These are phyloP conservation scores for Candida namnaoensis DNA, from an alignment of 805 yeast species.

Conservation along the genomic window DNA sequence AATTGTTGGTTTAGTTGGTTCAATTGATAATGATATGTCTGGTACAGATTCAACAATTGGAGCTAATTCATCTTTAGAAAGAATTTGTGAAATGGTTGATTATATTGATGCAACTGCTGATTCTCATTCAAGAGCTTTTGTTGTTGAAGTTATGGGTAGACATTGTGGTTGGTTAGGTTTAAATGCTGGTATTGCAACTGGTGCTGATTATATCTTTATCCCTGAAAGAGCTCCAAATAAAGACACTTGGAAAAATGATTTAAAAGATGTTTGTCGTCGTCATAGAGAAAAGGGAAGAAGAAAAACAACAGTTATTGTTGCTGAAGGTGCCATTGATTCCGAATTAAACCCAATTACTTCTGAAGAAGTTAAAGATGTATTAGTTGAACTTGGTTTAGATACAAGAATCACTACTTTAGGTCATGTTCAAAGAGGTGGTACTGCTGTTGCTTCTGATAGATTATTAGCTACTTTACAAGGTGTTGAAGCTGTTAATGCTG, in stretches of 20 bases:
- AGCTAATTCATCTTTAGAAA: conserved; percentile 67
- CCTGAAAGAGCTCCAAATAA: conserved; percentile 71
- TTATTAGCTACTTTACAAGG: conserved; percentile 71
- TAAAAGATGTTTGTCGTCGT: conserved; percentile 51
- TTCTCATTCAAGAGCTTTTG: conserved; percentile 77
- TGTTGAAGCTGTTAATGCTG: conserved; percentile 74
- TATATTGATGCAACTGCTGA: conserved; percentile 80
- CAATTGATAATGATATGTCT: conserved; percentile 84
- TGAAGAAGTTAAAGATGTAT: conserved; percentile 54
- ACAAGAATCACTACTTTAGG: conserved; percentile 74
- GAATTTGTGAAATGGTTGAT: conserved; percentile 70
- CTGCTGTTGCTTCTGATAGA: conserved; percentile 70
- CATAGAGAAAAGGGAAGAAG: conserved; percentile 70
- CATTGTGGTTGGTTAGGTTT: conserved; percentile 86
- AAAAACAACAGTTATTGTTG: conserved; percentile 72
- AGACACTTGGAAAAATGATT: conserved; percentile 56
- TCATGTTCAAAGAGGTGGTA: conserved; percentile 80
- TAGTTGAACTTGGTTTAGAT: conserved; percentile 63
- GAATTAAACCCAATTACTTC: conserved; percentile 62
- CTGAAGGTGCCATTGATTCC: conserved; percentile 75
- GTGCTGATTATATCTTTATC: conserved; percentile 74
- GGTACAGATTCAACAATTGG: conserved; percentile 80
- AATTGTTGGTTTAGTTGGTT: conserved; percentile 71
- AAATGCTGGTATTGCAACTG: conserved; percentile 72
- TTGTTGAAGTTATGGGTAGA: conserved; percentile 84